Conservation (phyloP, 2,329 filamentous ascomycete genomes). For the Penicillium sp. region DNA sequence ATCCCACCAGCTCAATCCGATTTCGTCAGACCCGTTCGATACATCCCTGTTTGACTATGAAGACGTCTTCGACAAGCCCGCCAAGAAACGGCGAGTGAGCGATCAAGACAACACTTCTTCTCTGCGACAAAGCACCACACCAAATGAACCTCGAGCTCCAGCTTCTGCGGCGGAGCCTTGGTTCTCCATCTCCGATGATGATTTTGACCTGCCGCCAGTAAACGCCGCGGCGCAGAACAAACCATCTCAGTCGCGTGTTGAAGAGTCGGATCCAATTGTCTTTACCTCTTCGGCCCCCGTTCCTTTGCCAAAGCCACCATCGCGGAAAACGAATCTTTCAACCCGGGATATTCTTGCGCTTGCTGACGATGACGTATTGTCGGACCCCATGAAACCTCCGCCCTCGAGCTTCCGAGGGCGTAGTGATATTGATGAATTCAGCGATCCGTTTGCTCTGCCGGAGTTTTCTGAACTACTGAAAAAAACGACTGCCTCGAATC, state of each 20-base stretch:
- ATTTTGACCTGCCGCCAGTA: slow-evolving; percentile 21
- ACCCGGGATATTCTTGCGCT: slow-evolving; percentile 35
- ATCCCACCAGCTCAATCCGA: slow-evolving; percentile 14
- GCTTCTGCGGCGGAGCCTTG: slow-evolving; percentile 12
- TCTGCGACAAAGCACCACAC: slow-evolving; percentile 3
- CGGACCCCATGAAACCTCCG: slow-evolving; percentile 7
- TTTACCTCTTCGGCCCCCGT: slow-evolving; percentile 45
- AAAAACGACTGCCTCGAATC: slow-evolving; percentile 17
- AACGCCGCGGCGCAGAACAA: slow-evolving; percentile 8
- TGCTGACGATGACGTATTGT: slow-evolving; percentile 35
- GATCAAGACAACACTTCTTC: slow-evolving; percentile 17
- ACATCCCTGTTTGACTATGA: slow-evolving; percentile 29
- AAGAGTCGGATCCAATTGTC: slow-evolving; percentile 43
- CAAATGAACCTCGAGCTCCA: neutral
- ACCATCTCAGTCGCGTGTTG: slow-evolving; percentile 16
- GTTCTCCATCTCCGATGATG: slow-evolving; percentile 34
- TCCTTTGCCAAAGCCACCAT: slow-evolving; percentile 10
- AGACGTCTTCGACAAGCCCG: slow-evolving; percentile 26
- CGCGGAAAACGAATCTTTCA: neutral
- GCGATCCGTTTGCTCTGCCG: slow-evolving; percentile 30
- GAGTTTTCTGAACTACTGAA: slow-evolving; percentile 31
- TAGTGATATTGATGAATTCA: slow-evolving; percentile 37
- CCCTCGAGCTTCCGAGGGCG: neutral
- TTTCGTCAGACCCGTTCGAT: slow-evolving; percentile 33
- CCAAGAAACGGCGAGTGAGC: slow-evolving; percentile 35